phyloP scores from a whole-genome alignment of 2,329 filamentous ascomycete genomes.

The Pestalotiopsis sp. region DNA sequence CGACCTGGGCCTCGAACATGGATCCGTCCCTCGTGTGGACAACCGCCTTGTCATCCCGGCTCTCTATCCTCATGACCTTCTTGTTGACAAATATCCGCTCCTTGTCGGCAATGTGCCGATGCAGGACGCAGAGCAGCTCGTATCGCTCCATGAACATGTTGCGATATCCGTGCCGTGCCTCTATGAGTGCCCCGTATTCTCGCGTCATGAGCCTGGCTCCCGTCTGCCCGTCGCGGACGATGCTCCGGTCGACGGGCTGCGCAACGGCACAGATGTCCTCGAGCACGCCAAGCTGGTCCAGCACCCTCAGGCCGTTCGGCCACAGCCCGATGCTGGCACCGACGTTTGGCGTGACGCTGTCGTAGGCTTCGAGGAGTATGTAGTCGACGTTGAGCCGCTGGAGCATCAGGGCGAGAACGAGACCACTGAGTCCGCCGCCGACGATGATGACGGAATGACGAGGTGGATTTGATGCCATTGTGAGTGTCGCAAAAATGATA shows the following conservation, averaged over 20 bases:
- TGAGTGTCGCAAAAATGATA: too few species aligned
- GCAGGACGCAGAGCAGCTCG: not conserved
- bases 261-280: not conserved
- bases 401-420: not conserved
- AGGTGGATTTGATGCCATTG: not conserved
- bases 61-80: not conserved
- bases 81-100: not conserved
- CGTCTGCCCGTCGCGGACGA: not conserved
- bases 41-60: not conserved
- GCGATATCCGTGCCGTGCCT: not conserved
- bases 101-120: not conserved
- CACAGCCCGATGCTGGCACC: not conserved
- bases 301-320: not conserved
- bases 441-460: not conserved
- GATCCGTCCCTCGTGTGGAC: not conserved
- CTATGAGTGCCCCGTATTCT: not conserved
- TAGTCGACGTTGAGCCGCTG: not conserved
- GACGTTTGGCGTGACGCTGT: not conserved
- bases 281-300: not conserved
- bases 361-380: not conserved
- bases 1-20: not conserved
- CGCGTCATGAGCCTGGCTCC: not conserved
- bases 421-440: not conserved
- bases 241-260: not conserved
- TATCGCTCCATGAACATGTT: constrained; percentile 1